Evolutionary conservation across 768 basidiomycete genomes (phyloP), one percentile per base, ranked within the genome.

Genomic region (Mycena galericulata): DNA sequence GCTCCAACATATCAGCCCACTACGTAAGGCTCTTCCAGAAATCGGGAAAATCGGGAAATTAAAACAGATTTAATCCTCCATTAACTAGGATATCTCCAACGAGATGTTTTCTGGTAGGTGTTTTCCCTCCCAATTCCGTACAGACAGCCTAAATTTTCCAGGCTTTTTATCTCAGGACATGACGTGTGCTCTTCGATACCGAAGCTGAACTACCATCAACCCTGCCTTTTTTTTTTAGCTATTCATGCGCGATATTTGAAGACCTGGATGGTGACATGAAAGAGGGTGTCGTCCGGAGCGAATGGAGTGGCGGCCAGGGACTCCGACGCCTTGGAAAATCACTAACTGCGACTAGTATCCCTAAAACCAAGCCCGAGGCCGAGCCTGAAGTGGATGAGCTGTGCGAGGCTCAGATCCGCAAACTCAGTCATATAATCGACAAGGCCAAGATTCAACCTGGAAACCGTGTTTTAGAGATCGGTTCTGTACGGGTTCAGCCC

Each of bases 221-320:
- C n/a, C n/a, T 36, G 22, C 34, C 29, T 43, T 15, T 14, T 11
- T 18, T 34, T 10, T 38, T 6, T 22, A 65, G 63, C 10, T 62
- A 94, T 76, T 91, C 90, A 0, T 91, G 89, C 74, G 91, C 86
- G 12, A 90, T 92, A 68, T 92, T 90, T 75, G 81, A 86, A 18
- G 85, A 89, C 43, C 80, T 92, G 4, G 90, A 92, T 73, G 85
- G 82, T 18, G 90, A 91, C 73, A 77, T 89, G 34, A 77, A 78
- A 54, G 77, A 77, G 20, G 77, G 73, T 36, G 43, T 74, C 5
- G 73, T 70, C 30, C 70, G 74, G 24, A 73, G 72, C 26, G 71
- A 69, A 63, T 82, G 83, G 79, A 82, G 77, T 57, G 82, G 81
- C 14, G 80, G 82, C 4, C 78, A 83, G 56, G 76, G 75, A 9